These are phyloP conservation scores for Chimonanthus praecox DNA, from an alignment of 164 flowering plant species.

Conservation along the genomic window DNA sequence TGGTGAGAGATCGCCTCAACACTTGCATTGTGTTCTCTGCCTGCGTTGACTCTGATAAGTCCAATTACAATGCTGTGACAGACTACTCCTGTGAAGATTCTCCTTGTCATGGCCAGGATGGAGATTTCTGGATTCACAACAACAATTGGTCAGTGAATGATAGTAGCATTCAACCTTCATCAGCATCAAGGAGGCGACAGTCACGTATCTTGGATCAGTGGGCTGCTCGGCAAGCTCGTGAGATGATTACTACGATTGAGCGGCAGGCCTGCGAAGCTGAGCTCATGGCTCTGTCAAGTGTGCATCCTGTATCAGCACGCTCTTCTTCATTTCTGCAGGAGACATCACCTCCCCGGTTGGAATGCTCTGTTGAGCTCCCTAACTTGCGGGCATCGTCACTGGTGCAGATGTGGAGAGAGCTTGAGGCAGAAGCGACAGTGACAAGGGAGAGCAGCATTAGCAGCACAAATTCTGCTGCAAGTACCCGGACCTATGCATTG, in stretches of 20 bases:
- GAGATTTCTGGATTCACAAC: slow-evolving; percentile 9
- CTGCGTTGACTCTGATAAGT: background rate
- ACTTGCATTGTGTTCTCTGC: slow-evolving; percentile 18
- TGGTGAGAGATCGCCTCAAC: slow-evolving; percentile 39
- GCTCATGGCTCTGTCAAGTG: slow-evolving; percentile 17
- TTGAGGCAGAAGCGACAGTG: slow-evolving; percentile 28
- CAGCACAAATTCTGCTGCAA: slow-evolving; percentile 9
- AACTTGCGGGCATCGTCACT: slow-evolving; percentile 55
- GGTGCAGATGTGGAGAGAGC: slow-evolving; percentile 72
- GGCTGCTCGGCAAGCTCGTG: slow-evolving; percentile 45
- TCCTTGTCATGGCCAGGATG: background rate
- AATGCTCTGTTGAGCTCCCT: slow-evolving; percentile 19
- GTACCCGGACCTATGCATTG: slow-evolving; percentile 4
- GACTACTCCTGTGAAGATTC: background rate
- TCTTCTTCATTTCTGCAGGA: slow-evolving; percentile 21
- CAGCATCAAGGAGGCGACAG: slow-evolving; percentile 16
- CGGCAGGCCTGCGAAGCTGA: slow-evolving; percentile 28
- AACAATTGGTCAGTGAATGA: slow-evolving; percentile 1
- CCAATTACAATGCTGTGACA: background rate
- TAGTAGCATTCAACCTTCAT: background rate
- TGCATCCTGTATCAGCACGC: slow-evolving; percentile 18
- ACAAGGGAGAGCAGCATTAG: slow-evolving; percentile 22
- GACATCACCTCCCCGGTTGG: slow-evolving; percentile 20
- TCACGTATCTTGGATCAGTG: slow-evolving; percentile 36
- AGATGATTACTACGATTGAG: slow-evolving; percentile 35